Evolutionary conservation across 2,329 filamentous ascomycete genomes (phyloP), one percentile per base, ranked within the genome.

Genomic region (Ilyonectria destructans): DNA sequence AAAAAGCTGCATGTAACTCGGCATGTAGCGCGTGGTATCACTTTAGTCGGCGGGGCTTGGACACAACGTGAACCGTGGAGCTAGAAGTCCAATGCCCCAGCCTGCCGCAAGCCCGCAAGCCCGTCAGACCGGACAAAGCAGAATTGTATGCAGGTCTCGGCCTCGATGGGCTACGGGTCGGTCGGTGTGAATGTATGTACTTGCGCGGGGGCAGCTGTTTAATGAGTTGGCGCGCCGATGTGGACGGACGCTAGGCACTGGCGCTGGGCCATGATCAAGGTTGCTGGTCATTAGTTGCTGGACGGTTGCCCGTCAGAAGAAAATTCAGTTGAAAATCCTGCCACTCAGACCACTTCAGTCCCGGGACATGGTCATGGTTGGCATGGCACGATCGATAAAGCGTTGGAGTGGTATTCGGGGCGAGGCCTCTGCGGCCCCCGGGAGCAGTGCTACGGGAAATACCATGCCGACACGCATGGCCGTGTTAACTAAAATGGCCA

Each of bases 11-110:
- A 59, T 71, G 69, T 75, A 69, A 60, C 43, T 15, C 12, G 35
- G 54, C 59, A 59, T 71, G 69, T 75, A 69, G 62, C 43, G 15
- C 17, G 35, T 29, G 49, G 67, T 73, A 75, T 65, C 57, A 58
- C 33, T 55, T 64, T 26, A 68, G 57, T 55, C 35, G 15, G 43
- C 13, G 48, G 56, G 48, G 55, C 46, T 49, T 45, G 45, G 40
- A 49, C 45, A 19, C 40, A 62, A 58, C 58, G 57, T 65, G 63
- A 69, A 70, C 62, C 62, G 61, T 72, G 69, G 69, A 63, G 59
- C 45, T 37, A 33, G 21, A 51, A 49, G 35, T 12, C 51, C 23
- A 57, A 13, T 40, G 51, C 51, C 62, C 40, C 49, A 65, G 49
- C 57, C 55, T 51, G 54, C 45, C 45, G 23, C 61, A 8, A n/a